Percentiles rank a stretch among this genome's conserved stretches.
These are phyloP conservation scores for Puccinia novopanici DNA, from an alignment of 1,284 basidiomycete genomes.

Conservation along the genomic window DNA sequence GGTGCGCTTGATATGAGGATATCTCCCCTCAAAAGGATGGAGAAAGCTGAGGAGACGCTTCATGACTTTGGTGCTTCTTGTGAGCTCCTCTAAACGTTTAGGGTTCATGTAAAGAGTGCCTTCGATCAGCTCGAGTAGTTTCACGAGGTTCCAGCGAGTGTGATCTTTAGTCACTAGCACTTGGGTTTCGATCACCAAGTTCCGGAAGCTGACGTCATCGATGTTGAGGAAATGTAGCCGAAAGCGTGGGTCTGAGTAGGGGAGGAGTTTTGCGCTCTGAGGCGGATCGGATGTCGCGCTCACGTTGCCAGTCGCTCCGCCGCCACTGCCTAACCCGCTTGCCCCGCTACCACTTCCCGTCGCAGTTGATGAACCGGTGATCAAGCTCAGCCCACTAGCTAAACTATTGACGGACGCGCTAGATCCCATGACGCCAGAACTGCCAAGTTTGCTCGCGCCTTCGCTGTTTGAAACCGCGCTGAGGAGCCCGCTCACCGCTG, in stretches of 20 bases:
- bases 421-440: constrained; percentile 35
- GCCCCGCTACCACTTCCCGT: constrained; percentile 5
- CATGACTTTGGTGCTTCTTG: constrained; percentile 84
- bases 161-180: constrained; percentile 86
- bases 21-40: constrained; percentile 82
- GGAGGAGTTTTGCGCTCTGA: constrained; percentile 62
- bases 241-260: constrained; percentile 78
- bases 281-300: constrained; percentile 23
- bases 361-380: constrained; percentile 34
- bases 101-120: constrained; percentile 81
- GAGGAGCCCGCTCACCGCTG: constrained; percentile 22
- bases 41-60: constrained; percentile 85
- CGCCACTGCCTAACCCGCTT: constrained; percentile 1
- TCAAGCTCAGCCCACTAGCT: constrained; percentile 40
- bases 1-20: constrained; percentile 75
- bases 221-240: constrained; percentile 63
- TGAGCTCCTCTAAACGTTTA: constrained; percentile 92
- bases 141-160: constrained; percentile 88
- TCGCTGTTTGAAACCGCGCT: constrained; percentile 23
- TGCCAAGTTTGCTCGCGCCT: constrained; percentile 11
- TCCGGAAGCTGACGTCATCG: constrained; percentile 58
- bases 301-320: constrained; percentile 2
- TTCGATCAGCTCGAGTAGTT: constrained; percentile 83
- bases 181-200: constrained; percentile 61
- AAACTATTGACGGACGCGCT: constrained; percentile 35